Evolutionary conservation across 768 basidiomycete genomes (phyloP).

Genomic region (Lactarius pseudohatsudake): DNA sequence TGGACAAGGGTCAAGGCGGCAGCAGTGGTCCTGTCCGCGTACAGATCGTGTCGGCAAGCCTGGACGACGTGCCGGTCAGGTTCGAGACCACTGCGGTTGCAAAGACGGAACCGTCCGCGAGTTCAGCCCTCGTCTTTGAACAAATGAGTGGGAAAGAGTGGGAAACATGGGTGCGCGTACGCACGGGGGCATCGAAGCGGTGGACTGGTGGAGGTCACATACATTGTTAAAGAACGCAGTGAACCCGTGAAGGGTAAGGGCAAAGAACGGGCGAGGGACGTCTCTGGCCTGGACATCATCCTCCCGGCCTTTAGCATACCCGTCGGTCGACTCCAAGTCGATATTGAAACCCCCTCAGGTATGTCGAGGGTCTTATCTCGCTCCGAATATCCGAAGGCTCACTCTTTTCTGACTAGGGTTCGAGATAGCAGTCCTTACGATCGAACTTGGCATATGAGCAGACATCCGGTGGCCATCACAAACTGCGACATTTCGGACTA

Average conservation of each 20-base stretch:
- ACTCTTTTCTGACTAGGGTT: constrained; percentile 37
- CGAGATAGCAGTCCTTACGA: constrained; percentile 43
- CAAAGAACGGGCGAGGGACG: constrained; percentile 35
- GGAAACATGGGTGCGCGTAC: constrained; percentile 64
- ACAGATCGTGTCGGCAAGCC: constrained; percentile 56
- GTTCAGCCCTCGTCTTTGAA: constrained; percentile 47
- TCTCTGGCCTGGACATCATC: constrained; percentile 44
- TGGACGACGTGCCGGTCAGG: constrained; percentile 64
- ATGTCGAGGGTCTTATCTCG: constrained; percentile 29
- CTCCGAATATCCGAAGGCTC: background rate
- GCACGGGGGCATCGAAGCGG: constrained; percentile 52
- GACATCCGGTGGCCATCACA: constrained; percentile 40
- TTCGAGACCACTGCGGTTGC: constrained; percentile 51
- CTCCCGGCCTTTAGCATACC: constrained; percentile 75
- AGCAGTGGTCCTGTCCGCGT: constrained; percentile 42
- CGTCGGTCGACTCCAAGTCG: constrained; percentile 63
- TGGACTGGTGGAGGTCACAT: constrained; percentile 60
- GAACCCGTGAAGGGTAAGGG: constrained; percentile 36
- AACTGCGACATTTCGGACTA: constrained; percentile 55
- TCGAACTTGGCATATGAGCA: constrained; percentile 62
- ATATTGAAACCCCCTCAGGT: constrained; percentile 56
- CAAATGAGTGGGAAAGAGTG: constrained; percentile 57
- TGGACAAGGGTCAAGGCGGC: constrained; percentile 27
- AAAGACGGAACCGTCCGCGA: constrained; percentile 38
- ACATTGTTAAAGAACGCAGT: constrained; percentile 49